A percentile compares a stretch with the other conserved stretches of the same genome.
phyloP scores from a whole-genome alignment of 371 early-diverging fungal genomes.

The Mucor irregularis region DNA sequence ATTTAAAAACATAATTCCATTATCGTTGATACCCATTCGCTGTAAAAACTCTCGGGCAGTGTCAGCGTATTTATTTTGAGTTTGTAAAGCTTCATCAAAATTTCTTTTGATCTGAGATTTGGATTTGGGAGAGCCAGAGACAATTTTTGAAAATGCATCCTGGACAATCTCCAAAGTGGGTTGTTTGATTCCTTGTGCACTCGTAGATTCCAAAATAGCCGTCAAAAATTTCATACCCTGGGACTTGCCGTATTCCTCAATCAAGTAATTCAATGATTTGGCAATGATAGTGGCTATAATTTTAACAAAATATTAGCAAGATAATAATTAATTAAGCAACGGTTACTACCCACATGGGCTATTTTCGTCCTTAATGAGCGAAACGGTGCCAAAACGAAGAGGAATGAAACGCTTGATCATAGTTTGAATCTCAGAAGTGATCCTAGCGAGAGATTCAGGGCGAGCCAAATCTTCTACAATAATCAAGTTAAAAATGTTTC shows the following conservation, averaged over 20 bases:
- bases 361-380: slow-evolving; percentile 51
- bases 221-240: slow-evolving; percentile 39
- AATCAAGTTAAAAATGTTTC: slow-evolving; percentile 71
- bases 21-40: slow-evolving; percentile 36
- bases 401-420: slow-evolving; percentile 73
- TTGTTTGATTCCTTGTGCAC: slow-evolving; percentile 1
- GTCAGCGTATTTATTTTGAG: slow-evolving; percentile 24
- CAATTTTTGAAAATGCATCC: slow-evolving; percentile 5
- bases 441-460: slow-evolving; percentile 40
- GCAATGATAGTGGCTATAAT: slow-evolving; percentile 48
- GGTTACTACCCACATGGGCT: slow-evolving; percentile 27
- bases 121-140: slow-evolving; percentile 3
- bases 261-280: slow-evolving; percentile 41
- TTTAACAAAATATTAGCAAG: background rate
- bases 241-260: slow-evolving; percentile 28
- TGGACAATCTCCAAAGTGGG: slow-evolving; percentile 4
- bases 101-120: background rate
- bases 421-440: slow-evolving; percentile 55
- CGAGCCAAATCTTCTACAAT: slow-evolving; percentile 69
- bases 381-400: slow-evolving; percentile 81
- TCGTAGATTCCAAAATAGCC: background rate
- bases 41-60: slow-evolving; percentile 24
- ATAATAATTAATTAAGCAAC: background rate
- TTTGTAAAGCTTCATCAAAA: slow-evolving; percentile 33
- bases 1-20: slow-evolving; percentile 73